Evolutionary conservation across 2,329 filamentous ascomycete species (phyloP).

Genomic region (Aspergillus glaucus): DNA sequence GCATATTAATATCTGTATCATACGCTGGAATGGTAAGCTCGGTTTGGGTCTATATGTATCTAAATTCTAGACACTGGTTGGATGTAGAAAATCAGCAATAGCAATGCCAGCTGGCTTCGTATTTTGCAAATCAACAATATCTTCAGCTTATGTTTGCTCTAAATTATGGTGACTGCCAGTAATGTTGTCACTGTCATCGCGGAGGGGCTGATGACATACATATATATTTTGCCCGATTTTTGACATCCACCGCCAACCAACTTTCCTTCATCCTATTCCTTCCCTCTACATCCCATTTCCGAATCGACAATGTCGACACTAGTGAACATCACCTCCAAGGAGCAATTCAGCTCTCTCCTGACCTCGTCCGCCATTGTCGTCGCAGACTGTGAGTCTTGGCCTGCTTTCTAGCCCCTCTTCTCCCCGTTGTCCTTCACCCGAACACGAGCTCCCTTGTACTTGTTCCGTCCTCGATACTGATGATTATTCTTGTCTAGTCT

Average conservation of each 20-base stretch:
- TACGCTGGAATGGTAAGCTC: too few species aligned
- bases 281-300: constrained; percentile 4
- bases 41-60: too few species aligned
- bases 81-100: too few species aligned
- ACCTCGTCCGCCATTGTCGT: constrained; percentile 72
- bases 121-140: too few species aligned
- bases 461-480: constrained; percentile 9
- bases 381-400: constrained; percentile 67
- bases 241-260: constrained; percentile 15
- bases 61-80: too few species aligned
- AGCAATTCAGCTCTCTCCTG: constrained; percentile 63
- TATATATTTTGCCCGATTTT: constrained; percentile 3
- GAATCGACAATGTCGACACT: constrained; percentile 34
- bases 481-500: constrained; percentile 53
- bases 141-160: too few species aligned
- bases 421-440: constrained; percentile 5
- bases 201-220: constrained; percentile 27
- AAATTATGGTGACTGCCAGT: too few species aligned
- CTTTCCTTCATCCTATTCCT: constrained; percentile 7
- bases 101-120: too few species aligned
- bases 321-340: constrained; percentile 55
- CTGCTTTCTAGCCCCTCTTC: constrained; percentile 9
- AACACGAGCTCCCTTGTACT: constrained; percentile 8
- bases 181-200: background rate
- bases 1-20: too few species aligned